Evolutionary conservation across 179 eudicot species (phyloP).

Genomic region (Carnegiea gigantea): DNA sequence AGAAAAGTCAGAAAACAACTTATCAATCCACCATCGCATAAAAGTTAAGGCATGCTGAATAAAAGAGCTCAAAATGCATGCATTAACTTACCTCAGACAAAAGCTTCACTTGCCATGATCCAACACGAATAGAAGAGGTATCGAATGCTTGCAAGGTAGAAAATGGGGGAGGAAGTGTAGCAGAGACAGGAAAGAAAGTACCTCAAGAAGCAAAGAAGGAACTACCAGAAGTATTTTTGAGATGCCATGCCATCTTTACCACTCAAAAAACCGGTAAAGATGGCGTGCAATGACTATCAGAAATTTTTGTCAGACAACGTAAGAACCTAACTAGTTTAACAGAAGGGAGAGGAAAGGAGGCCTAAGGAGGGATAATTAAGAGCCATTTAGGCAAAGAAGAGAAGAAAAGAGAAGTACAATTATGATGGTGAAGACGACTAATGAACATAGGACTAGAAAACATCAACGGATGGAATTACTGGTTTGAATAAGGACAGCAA

Average conservation of each 20-base stretch:
- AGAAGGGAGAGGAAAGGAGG: constrained; percentile 16
- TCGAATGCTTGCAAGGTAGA: constrained; percentile 16
- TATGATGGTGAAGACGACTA: constrained; percentile 5
- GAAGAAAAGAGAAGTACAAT: neutral
- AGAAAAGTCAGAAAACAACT: neutral
- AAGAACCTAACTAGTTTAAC: constrained; percentile 30
- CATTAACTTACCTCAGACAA: constrained; percentile 24
- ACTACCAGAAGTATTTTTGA: constrained; percentile 1
- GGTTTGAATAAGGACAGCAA: constrained; percentile 7
- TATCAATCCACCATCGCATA: neutral
- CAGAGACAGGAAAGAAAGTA: constrained; percentile 17
- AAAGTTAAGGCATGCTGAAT: neutral
- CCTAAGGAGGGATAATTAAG: constrained; percentile 10
- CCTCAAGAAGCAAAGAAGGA: constrained; percentile 24
- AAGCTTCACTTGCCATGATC: constrained; percentile 6
- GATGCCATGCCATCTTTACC: constrained; percentile 52
- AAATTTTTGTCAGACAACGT: constrained; percentile 34
- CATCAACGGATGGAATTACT: neutral
- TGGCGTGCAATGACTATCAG: constrained; percentile 34
- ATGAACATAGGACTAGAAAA: constrained; percentile 12
- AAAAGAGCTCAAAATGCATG: neutral
- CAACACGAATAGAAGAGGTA: constrained; percentile 14
- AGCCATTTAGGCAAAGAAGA: constrained; percentile 32
- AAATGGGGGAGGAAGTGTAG: constrained; percentile 22
- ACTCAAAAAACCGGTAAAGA: constrained; percentile 56